Evolutionary conservation across 495 filamentous ascomycete genomes (phyloP), one percentile per base, ranked within the genome.

Genomic region (Cladorrhinum samala): DNA sequence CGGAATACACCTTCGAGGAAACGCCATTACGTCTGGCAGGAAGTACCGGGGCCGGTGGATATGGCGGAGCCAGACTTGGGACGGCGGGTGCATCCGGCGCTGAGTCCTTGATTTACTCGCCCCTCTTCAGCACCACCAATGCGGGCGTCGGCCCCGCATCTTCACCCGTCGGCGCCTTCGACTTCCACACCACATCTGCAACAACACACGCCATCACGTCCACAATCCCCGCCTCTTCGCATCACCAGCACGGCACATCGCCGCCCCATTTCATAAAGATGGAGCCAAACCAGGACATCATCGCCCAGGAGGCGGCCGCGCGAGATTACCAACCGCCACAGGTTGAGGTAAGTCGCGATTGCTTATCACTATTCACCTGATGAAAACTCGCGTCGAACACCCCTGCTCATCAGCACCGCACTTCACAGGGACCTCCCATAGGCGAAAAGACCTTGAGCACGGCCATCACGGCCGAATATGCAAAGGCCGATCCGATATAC

Each of bases 401-500:
- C 13, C 23, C 25, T 51, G 53, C 55, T 61, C 45, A 61, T 52
- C 38, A 36, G 3, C n/a, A 11, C 16, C 30, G 30, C n/a, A n/a
- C 11, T 4, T n/a, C 24, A 47, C 65, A 96, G 92, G 91, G 88
- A 46, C 86, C 88, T 30, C 74, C 91, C 11, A 88, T 97, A 42
- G 87, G 92, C 55, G 72, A 83, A 36, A 87, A 87, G 59, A 83
- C 82, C 60, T 81, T 86, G 9, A 95, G 83, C 70, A 82, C 83
- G 58, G 79, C 74, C 46, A 88, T 98, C 60, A 85, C 87, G 3
- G 76, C 83, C 56, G 91, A 96, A 65, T 98, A 96, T 72, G 88
- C 89, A 21, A 86, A 88, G 73, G 92, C 89, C 46, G 92, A 98
- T 68, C 86, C 88, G 7, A 72, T 87, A 20, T 92, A 87, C 60